These are phyloP conservation scores for Xylariaceae sp. DNA, from an alignment of 2,329 filamentous ascomycete genomes.

Conservation along the genomic window DNA sequence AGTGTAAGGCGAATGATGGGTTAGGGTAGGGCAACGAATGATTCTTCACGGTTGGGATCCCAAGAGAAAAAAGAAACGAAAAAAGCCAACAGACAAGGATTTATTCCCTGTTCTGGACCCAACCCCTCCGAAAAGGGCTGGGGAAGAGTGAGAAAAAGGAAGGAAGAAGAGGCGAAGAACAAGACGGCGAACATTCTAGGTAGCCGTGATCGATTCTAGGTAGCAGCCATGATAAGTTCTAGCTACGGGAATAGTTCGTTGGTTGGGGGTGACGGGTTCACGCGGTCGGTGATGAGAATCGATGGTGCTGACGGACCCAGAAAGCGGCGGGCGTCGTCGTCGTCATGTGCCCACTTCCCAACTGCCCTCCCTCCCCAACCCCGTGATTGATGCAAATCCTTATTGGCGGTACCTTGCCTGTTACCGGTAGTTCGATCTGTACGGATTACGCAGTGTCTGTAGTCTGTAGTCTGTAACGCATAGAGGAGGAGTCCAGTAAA, in stretches of 20 bases:
- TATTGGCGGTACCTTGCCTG: neutral
- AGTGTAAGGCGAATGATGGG: neutral
- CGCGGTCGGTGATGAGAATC: neutral
- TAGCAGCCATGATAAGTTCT: too few species aligned
- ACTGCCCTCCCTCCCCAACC: neutral
- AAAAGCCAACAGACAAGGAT: neutral
- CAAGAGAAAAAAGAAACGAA: neutral
- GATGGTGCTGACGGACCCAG: neutral
- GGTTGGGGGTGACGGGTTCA: too few species aligned
- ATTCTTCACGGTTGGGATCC: neutral
- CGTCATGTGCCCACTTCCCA: neutral
- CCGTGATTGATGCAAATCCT: neutral
- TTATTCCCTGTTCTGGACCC: too few species aligned
- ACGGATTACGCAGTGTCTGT: neutral
- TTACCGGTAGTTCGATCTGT: neutral
- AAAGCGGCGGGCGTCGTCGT: too few species aligned
- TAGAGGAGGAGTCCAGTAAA: too few species aligned
- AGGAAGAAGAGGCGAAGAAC: too few species aligned
- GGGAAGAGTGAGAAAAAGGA: too few species aligned
- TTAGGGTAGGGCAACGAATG: neutral
- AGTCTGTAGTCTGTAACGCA: neutral
- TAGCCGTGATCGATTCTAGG: too few species aligned
- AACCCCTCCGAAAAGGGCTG: too few species aligned
- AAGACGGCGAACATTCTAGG: too few species aligned
- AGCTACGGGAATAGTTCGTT: too few species aligned